Evolutionary conservation across 2,329 filamentous ascomycete genomes (phyloP), one percentile per base, ranked within the genome.

Genomic region (Fusarium phyllophilum): DNA sequence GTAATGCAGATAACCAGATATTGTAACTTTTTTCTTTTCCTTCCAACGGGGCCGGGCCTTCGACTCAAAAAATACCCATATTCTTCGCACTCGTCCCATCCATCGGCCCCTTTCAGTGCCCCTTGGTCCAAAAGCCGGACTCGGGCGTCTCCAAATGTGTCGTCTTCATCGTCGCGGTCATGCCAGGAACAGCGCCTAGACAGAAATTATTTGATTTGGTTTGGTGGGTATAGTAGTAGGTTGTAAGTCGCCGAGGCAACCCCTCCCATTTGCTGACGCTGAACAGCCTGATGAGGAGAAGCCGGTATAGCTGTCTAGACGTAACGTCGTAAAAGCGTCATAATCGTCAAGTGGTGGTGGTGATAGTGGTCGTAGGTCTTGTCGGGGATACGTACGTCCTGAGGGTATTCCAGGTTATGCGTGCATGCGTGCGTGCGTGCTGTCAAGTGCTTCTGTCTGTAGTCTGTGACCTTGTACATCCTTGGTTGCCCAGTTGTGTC

Each of bases 261-360:
- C 76, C 76, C 75, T 72, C 71, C 75, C 77, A 76, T 77, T 67
- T 66, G 79, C 78, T 75, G 77, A 73, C 74, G 73, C 68, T 73
- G 75, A 73, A 79, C 78, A 78, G 78, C 73, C 75, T 78, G 72
- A 73, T 72, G 73, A 78, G 74, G 72, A 79, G 71, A 77, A 77
- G 81, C 78, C 76, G 78, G 78, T 79, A 78, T 81, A 80, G 81
- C 81, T 84, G 82, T 85, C 83, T 85, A 84, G 83, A 84, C 83
- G 81, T 85, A 81, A 83, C 80, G 81, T 85, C 83, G 81, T 85
- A 80, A 84, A 83, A 83, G 81, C 82, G 81, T 84, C 82, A 81
- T 84, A 81, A 83, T 85, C 83, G 82, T 85, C 83, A 84, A 82
- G 80, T 80, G 80, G 76, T 81, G 78, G 78, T 82, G 78, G 75